These are phyloP conservation scores for Jamesozyma lodderae DNA, from an alignment of 805 yeast genomes.

Conservation along the genomic window DNA sequence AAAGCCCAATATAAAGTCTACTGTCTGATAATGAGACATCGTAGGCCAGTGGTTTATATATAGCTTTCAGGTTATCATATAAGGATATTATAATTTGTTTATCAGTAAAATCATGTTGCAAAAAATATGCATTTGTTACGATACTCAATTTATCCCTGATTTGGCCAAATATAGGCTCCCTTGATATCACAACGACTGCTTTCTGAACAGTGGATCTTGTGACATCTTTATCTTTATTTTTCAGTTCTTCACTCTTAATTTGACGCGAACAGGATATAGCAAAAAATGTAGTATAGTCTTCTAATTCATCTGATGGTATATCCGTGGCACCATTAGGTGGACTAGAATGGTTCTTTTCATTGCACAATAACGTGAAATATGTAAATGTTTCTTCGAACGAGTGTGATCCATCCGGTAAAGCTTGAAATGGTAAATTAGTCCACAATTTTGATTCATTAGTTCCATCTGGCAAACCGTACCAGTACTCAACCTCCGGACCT, in stretches of 20 bases:
- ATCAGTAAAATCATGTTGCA: conserved; percentile 71
- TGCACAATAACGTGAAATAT: conserved; percentile 74
- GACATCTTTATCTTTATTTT: conserved; percentile 49
- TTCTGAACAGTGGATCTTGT: conserved; percentile 88
- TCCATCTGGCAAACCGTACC: conserved; percentile 46
- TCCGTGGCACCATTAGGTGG: conserved; percentile 35
- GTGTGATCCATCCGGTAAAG: conserved; percentile 94
- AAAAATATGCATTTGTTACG: conserved; percentile 77
- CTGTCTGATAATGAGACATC: conserved; percentile 11
- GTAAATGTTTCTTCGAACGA: conserved; percentile 88
- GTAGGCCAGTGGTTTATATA: conserved; percentile 31
- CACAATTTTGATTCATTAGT: conserved; percentile 40
- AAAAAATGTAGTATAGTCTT: conserved; percentile 60
- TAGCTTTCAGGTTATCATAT: conserved; percentile 52
- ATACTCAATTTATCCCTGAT: conserved; percentile 84
- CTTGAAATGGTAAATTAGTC: conserved; percentile 88
- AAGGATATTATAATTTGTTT: conserved; percentile 56
- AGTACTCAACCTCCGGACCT: conserved; percentile 93
- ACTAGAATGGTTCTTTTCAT: conserved; percentile 35
- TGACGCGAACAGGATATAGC: conserved; percentile 93
- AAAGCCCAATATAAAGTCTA: conserved; percentile 58
- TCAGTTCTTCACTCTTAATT: conserved; percentile 51
- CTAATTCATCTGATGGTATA: conserved; percentile 27
- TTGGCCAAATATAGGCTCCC: conserved; percentile 81
- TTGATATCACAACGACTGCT: conserved; percentile 75